Evolutionary conservation across 495 filamentous ascomycete genomes (phyloP).

Genomic region (Podospora conica): DNA sequence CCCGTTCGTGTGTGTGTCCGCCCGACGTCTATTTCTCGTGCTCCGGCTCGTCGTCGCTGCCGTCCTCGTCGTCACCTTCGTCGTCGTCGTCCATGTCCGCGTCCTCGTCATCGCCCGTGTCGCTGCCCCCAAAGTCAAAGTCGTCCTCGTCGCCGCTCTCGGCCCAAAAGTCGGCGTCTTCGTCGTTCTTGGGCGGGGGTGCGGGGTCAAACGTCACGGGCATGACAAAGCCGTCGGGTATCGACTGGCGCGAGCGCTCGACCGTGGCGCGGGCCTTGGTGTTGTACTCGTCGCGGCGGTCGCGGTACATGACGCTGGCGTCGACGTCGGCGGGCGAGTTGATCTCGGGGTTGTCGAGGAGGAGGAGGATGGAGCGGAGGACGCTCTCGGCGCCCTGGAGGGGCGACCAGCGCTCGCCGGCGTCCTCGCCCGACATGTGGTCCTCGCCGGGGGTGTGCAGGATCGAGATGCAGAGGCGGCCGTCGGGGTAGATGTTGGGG

Average conservation of each 20-base stretch:
- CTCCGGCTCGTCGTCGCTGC: conserved; percentile 32
- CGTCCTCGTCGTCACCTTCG: conserved; percentile 20
- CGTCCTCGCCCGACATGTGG: conserved; percentile 81
- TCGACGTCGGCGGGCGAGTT: conserved; percentile 93
- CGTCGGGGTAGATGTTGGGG: conserved; percentile 89
- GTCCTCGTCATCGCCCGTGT: conserved; percentile 51
- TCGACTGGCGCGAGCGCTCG: conserved; percentile 65
- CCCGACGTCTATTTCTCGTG: conserved; percentile 9
- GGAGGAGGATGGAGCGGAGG: conserved; percentile 83
- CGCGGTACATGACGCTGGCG: conserved; percentile 78
- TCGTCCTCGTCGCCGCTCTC: conserved; percentile 76
- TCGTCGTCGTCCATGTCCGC: conserved; percentile 45
- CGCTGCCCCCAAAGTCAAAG: conserved; percentile 67
- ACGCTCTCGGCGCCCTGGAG: conserved; percentile 91
- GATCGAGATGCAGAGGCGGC: conserved; percentile 92
- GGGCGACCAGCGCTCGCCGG: conserved; percentile 86
- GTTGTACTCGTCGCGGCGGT: conserved; percentile 61
- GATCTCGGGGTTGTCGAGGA: conserved; percentile 90
- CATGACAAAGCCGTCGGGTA: conserved; percentile 79
- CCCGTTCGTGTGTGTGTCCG: not conserved
- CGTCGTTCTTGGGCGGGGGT: conserved; percentile 58
- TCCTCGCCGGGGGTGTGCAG: conserved; percentile 89
- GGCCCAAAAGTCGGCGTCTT: conserved; percentile 77
- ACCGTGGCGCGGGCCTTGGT: conserved; percentile 61
- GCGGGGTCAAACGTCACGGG: conserved; percentile 60